A percentile compares a stretch with the other conserved stretches of the same genome.
Conservation (phyloP, 768 basidiomycete genomes). For the Agaricus blazei region DNA sequence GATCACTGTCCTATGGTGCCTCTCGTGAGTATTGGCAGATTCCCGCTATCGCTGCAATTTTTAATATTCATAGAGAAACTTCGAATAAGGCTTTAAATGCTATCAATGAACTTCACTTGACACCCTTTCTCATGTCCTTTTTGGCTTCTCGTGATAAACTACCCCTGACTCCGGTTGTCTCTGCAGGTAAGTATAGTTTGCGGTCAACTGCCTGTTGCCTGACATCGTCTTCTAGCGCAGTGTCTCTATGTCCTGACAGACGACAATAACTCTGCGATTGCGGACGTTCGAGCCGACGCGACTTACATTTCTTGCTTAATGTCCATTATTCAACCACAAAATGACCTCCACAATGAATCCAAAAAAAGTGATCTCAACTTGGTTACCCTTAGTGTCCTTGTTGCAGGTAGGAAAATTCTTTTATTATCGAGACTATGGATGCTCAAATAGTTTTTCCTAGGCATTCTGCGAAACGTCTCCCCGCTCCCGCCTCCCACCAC, state of each 20-base stretch:
- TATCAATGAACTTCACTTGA: conserved; percentile 73
- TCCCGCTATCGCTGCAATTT: background rate
- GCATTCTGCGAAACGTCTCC: conserved; percentile 70
- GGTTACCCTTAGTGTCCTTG: conserved; percentile 57
- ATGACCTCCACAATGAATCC: conserved; percentile 29
- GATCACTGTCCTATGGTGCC: conserved; percentile 89
- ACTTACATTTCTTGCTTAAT: conserved; percentile 62
- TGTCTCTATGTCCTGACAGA: conserved; percentile 91
- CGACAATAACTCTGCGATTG: conserved; percentile 74
- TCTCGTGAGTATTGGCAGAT: conserved; percentile 63
- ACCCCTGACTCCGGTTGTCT: conserved; percentile 64
- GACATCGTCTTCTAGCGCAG: conserved; percentile 53
- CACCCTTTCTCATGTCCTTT: conserved; percentile 90
- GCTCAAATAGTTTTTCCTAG: conserved; percentile 27
- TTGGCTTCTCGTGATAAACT: conserved; percentile 64
- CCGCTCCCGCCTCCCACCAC: conserved; percentile 69
- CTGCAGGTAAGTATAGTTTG: conserved; percentile 58
- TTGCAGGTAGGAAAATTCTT: conserved; percentile 46
- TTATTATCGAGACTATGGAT: background rate
- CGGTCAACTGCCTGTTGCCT: background rate
- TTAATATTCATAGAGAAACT: conserved; percentile 62
- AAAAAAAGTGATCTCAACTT: conserved; percentile 45
- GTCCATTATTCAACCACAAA: conserved; percentile 45
- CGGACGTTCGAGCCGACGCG: conserved; percentile 57
- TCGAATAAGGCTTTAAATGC: conserved; percentile 89